Evolutionary conservation across 2,329 filamentous ascomycete species (phyloP).

Genomic region (Chaetomiaceae sp.): DNA sequence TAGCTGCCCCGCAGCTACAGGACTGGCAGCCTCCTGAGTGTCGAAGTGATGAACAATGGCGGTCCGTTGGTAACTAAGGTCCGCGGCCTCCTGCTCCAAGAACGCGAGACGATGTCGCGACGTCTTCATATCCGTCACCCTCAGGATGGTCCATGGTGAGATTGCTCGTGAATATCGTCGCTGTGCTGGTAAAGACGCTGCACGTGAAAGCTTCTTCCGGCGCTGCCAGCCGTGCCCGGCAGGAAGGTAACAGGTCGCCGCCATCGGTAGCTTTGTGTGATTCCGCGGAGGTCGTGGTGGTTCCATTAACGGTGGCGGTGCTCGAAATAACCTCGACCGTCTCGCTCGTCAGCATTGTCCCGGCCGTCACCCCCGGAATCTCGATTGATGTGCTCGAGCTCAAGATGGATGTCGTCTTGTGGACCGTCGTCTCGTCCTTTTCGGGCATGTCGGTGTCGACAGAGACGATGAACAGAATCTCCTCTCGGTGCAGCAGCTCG

Average conservation of each 20-base stretch:
- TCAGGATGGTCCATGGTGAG: background rate
- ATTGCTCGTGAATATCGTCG: constrained; percentile 2
- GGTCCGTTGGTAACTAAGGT: too few relatives aligned
- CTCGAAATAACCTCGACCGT: constrained; percentile 2
- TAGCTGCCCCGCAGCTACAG: too few relatives aligned
- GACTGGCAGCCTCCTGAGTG: too few relatives aligned
- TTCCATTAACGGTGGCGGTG: background rate
- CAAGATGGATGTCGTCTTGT: background rate
- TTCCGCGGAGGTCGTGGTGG: constrained; percentile 1
- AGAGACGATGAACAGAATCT: constrained; percentile 14
- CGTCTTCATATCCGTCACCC: background rate
- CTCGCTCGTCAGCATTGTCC: constrained; percentile 7
- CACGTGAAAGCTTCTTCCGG: background rate
- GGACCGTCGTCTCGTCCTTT: constrained; percentile 9
- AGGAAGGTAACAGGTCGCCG: background rate
- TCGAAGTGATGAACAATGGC: too few relatives aligned
- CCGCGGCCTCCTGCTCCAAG: too few relatives aligned
- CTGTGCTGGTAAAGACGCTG: background rate
- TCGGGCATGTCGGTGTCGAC: constrained; percentile 15
- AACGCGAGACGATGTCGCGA: too few relatives aligned
- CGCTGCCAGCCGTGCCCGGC: background rate
- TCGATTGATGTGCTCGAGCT: background rate
- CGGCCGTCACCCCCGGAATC: background rate
- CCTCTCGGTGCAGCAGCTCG: background rate
- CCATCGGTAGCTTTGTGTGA: background rate